Percentiles rank a stretch among this genome's conserved stretches.
Conservation (phyloP, 2,329 filamentous ascomycete species). For the Bipolaris zeicola region DNA sequence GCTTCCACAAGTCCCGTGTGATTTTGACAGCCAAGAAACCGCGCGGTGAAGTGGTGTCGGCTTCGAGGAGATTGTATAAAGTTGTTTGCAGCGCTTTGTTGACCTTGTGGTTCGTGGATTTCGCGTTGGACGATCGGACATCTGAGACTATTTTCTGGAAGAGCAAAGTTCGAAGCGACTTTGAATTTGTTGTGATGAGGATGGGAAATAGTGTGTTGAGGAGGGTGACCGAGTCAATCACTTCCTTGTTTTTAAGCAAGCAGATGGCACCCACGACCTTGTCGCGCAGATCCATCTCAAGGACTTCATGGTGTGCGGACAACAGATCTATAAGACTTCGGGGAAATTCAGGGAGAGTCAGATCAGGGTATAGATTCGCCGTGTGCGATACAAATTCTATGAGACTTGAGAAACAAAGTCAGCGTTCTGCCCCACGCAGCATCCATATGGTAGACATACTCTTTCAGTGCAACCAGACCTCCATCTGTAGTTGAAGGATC, state of each 20-base stretch:
- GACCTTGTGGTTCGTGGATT: slow-evolving; percentile 85
- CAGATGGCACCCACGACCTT: slow-evolving; percentile 83
- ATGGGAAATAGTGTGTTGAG: slow-evolving; percentile 94
- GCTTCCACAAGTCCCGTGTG: slow-evolving; percentile 93
- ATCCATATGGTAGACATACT: slow-evolving; percentile 47
- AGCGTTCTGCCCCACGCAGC: background rate
- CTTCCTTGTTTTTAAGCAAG: slow-evolving; percentile 85
- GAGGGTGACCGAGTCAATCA: slow-evolving; percentile 80
- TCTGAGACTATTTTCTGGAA: slow-evolving; percentile 91
- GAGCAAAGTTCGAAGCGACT: slow-evolving; percentile 81
- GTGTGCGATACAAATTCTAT: slow-evolving; percentile 94
- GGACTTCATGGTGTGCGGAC: slow-evolving; percentile 76
- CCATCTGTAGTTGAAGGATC: slow-evolving; percentile 79
- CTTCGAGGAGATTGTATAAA: slow-evolving; percentile 87
- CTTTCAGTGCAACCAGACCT: slow-evolving; percentile 81
- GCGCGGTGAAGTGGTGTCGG: slow-evolving; percentile 82
- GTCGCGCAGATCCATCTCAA: slow-evolving; percentile 79
- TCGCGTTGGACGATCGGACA: slow-evolving; percentile 83
- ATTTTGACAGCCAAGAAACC: slow-evolving; percentile 96
- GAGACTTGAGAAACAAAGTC: slow-evolving; percentile 50
- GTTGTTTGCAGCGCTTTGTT: slow-evolving; percentile 94
- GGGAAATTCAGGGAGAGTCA: slow-evolving; percentile 73
- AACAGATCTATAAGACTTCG: slow-evolving; percentile 82
- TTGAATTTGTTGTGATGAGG: slow-evolving; percentile 88
- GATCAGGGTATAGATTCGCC: slow-evolving; percentile 86